These are phyloP conservation scores for Floccularia luteovirens DNA, from an alignment of 768 basidiomycete species.

Conservation along the genomic window DNA sequence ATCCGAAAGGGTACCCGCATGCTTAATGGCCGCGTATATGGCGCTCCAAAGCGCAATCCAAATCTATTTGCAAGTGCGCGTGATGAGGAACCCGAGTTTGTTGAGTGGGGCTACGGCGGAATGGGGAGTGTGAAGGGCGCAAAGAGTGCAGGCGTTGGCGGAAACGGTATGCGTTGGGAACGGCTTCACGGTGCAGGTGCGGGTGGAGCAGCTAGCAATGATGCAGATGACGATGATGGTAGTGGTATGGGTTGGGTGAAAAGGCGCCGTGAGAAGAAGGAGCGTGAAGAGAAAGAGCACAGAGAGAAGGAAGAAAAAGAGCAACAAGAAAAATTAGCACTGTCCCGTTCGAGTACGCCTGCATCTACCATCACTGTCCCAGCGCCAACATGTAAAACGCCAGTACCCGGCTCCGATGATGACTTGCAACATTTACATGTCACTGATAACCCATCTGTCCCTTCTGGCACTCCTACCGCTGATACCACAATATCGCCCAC, in stretches of 20 bases:
- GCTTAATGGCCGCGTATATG: slow-evolving; percentile 86
- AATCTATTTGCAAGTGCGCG: slow-evolving; percentile 61
- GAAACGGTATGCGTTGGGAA: slow-evolving; percentile 23
- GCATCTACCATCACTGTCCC: slow-evolving; percentile 2
- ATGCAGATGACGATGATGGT: slow-evolving; percentile 67
- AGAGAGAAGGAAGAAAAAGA: slow-evolving; percentile 25
- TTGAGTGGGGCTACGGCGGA: slow-evolving; percentile 89
- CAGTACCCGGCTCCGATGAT: not conserved
- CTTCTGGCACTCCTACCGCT: not conserved
- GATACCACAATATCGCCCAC: slow-evolving; percentile 5
- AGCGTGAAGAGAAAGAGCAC: slow-evolving; percentile 40
- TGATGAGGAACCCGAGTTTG: slow-evolving; percentile 75
- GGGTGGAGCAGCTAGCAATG: slow-evolving; percentile 10
- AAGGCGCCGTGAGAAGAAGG: slow-evolving; percentile 48
- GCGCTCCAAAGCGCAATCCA: slow-evolving; percentile 28
- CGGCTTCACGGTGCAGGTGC: slow-evolving; percentile 21
- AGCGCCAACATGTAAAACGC: slow-evolving; percentile 9
- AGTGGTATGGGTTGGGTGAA: slow-evolving; percentile 85
- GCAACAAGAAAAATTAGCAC: slow-evolving; percentile 2
- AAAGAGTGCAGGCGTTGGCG: slow-evolving; percentile 25
- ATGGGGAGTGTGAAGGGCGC: slow-evolving; percentile 59
- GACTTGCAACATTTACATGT: too few species aligned
- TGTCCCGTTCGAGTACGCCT: not conserved
- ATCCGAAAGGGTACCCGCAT: slow-evolving; percentile 44
- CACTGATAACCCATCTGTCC: not conserved